Conservation (phyloP, 78 protist species). For the Dictyostelium citrinum region DNA sequence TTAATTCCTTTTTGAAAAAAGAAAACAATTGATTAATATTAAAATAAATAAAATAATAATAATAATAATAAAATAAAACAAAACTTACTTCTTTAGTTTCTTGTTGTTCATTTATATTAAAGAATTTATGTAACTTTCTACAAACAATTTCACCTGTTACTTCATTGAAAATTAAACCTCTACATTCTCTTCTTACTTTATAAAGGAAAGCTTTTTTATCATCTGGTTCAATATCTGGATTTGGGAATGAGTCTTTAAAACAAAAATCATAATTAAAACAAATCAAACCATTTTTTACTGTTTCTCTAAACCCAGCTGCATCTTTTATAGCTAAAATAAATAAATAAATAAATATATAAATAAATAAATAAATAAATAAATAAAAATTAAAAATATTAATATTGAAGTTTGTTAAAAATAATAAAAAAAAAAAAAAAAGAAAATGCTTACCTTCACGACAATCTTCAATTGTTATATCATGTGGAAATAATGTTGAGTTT, state of each 20-base stretch:
- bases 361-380: too few species aligned
- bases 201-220: slow-evolving; percentile 17
- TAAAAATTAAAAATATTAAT: neutral
- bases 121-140: slow-evolving; percentile 63
- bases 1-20: neutral
- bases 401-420: too few species aligned
- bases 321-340: neutral
- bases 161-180: slow-evolving; percentile 44
- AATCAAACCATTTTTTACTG: neutral
- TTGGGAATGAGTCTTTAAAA: slow-evolving; percentile 36
- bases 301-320: slow-evolving; percentile 58
- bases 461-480: slow-evolving; percentile 56
- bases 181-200: slow-evolving; percentile 67
- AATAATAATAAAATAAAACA: neutral
- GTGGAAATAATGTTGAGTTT: slow-evolving; percentile 27
- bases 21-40: neutral
- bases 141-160: slow-evolving; percentile 14
- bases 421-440: neutral
- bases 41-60: neutral
- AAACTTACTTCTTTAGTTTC: slow-evolving; percentile 50
- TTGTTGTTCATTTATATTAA: slow-evolving; percentile 49
- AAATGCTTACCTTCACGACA: slow-evolving; percentile 6
- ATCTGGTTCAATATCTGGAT: slow-evolving; percentile 15
- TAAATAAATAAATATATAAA: too few species aligned
- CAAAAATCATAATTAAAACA: slow-evolving; percentile 59